These are phyloP conservation scores for Eucalyptus albens DNA, from an alignment of 345 rosid species.

Conservation along the genomic window DNA sequence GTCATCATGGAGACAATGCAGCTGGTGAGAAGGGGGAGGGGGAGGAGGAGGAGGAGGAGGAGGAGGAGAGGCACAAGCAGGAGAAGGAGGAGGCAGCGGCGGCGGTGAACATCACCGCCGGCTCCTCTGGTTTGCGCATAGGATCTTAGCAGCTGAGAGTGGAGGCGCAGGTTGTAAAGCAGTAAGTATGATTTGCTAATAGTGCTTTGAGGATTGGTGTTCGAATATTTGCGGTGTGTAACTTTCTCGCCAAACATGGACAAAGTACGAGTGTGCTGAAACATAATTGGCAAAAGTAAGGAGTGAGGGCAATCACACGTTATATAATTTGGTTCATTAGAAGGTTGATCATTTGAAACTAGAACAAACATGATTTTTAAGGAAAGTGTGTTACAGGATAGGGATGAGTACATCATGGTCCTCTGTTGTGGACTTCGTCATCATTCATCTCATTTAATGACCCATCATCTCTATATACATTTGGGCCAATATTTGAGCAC, in stretches of 20 bases:
- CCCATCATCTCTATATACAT: not conserved
- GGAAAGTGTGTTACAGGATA: not conserved
- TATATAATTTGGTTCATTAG: not conserved
- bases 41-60: not conserved
- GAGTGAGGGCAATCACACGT: not conserved
- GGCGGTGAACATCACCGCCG: slow-evolving; percentile 12
- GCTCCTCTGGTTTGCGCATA: slow-evolving; percentile 24
- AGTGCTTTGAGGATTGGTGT: not conserved
- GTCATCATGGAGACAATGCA: not conserved
- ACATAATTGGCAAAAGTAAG: not conserved
- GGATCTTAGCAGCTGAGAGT: slow-evolving; percentile 26
- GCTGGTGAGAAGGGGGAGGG: not conserved
- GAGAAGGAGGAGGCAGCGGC: not conserved
- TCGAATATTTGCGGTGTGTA: not conserved
- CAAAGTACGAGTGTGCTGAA: not conserved
- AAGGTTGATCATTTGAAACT: not conserved
- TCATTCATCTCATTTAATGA: not conserved
- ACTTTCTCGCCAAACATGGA: not conserved
- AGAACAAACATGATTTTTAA: not conserved
- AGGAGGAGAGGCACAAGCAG: not conserved
- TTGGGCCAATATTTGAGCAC: not conserved
- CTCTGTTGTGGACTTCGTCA: not conserved
- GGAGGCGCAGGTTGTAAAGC: slow-evolving; percentile 2
- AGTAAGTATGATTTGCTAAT: slow-evolving; percentile 5
- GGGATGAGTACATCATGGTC: not conserved